A percentile compares a stretch with the other conserved stretches of the same genome.
Evolutionary conservation across 1,284 basidiomycete genomes (phyloP).

Genomic region (Apiotrichum laibachii): DNA sequence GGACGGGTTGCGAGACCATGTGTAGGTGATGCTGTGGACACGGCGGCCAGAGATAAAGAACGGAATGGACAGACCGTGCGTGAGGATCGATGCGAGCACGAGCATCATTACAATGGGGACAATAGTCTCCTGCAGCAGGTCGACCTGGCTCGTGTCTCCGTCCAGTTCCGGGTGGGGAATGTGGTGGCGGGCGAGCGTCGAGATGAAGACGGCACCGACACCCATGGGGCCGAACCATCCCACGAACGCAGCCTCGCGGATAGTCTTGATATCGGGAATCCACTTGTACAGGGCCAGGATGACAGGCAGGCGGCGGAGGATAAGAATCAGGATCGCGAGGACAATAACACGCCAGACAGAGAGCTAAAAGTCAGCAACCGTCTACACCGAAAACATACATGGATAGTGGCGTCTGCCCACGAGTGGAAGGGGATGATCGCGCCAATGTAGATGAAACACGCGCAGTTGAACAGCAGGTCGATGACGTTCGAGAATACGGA

Average conservation of each 20-base stretch:
- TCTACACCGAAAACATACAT: conserved; percentile 35
- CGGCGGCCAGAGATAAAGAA: conserved; percentile 85
- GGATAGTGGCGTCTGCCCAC: conserved; percentile 67
- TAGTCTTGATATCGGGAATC: conserved; percentile 90
- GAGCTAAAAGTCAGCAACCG: conserved; percentile 48
- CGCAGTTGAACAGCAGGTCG: conserved; percentile 78
- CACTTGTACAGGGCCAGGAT: conserved; percentile 78
- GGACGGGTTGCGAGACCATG: conserved; percentile 71
- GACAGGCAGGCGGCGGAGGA: conserved; percentile 76
- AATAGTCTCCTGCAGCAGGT: conserved; percentile 68
- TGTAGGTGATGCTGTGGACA: conserved; percentile 81
- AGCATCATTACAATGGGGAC: conserved; percentile 89
- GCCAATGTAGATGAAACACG: conserved; percentile 87
- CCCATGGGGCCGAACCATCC: conserved; percentile 91
- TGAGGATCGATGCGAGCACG: conserved; percentile 79
- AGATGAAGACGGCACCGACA: conserved; percentile 84
- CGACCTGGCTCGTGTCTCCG: conserved; percentile 57
- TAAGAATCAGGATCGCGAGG: conserved; percentile 71
- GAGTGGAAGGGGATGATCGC: conserved; percentile 88
- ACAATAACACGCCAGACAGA: conserved; percentile 78
- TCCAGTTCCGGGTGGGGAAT: conserved; percentile 60
- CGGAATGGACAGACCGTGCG: conserved; percentile 87
- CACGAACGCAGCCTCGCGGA: conserved; percentile 71
- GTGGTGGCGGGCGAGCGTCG: conserved; percentile 72
- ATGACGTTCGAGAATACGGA: conserved; percentile 94